Evolutionary conservation across 1,284 basidiomycete species (phyloP).

Genomic region (Heterobasidion parviporum): DNA sequence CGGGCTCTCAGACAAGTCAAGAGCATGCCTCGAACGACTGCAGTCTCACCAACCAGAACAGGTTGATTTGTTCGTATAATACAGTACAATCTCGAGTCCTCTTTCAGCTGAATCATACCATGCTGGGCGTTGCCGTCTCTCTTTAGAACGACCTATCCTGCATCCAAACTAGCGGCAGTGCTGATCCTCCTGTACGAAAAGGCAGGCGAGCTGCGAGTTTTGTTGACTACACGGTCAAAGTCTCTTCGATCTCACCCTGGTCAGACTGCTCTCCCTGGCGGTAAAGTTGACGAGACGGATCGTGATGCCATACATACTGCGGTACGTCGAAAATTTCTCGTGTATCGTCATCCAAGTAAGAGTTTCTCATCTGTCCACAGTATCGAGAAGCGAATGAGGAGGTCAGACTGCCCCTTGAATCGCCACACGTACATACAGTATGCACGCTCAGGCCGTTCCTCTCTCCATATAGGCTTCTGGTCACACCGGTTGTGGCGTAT

Average conservation of each 20-base stretch:
- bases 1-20: conserved; percentile 13
- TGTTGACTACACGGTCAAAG: conserved; percentile 81
- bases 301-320: conserved; percentile 59
- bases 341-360: not conserved
- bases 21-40: conserved; percentile 13
- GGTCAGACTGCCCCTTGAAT: conserved; percentile 55
- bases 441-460: conserved; percentile 66
- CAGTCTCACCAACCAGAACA: not conserved
- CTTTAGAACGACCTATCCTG: conserved; percentile 37
- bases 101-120: not conserved
- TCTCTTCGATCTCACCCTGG: conserved; percentile 68
- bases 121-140: not conserved
- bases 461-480: conserved; percentile 52
- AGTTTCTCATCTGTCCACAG: conserved; percentile 27
- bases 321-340: conserved; percentile 33
- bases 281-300: conserved; percentile 69
- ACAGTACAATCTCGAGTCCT: conserved; percentile 1
- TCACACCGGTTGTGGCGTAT: conserved; percentile 68
- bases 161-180: conserved; percentile 58
- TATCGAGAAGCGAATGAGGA: conserved; percentile 80
- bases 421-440: conserved; percentile 53
- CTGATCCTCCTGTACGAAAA: conserved; percentile 72
- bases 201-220: conserved; percentile 56
- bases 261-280: conserved; percentile 79
- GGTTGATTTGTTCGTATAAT: conserved; percentile 42